Evolutionary conservation across 1,139 yeast species (phyloP).

Genomic region (Keqinozyma sinolaborantium): DNA sequence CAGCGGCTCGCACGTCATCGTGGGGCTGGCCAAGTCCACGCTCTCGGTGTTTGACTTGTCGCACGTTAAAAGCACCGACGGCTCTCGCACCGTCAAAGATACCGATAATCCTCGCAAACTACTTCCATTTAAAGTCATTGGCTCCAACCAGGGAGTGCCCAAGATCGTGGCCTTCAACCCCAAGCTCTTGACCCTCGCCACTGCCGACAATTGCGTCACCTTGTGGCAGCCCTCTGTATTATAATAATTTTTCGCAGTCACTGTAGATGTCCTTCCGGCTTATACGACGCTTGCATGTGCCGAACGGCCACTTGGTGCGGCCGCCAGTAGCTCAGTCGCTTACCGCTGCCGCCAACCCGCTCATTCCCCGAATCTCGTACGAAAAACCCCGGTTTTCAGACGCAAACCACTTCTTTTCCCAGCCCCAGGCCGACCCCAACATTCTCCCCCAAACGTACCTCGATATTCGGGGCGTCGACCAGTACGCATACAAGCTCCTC

Average conservation of each 20-base stretch:
- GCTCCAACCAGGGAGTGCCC: slow-evolving; percentile 41
- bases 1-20: slow-evolving; percentile 71
- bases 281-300: background rate
- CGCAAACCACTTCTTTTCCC: background rate
- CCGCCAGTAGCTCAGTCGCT: too few species aligned
- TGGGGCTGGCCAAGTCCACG: slow-evolving; percentile 57
- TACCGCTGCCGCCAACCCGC: too few species aligned
- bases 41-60: slow-evolving; percentile 64
- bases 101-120: slow-evolving; percentile 19
- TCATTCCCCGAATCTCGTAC: too few species aligned
- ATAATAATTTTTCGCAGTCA: background rate
- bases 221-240: slow-evolving; percentile 33
- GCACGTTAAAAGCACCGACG: slow-evolving; percentile 27
- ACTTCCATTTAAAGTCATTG: slow-evolving; percentile 21
- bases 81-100: slow-evolving; percentile 11
- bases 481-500: slow-evolving; percentile 16
- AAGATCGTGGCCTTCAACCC: slow-evolving; percentile 76
- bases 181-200: slow-evolving; percentile 67
- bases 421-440: background rate
- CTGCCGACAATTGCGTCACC: slow-evolving; percentile 63
- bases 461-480: slow-evolving; percentile 39
- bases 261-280: background rate
- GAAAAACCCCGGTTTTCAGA: background rate
- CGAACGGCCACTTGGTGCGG: too few species aligned
- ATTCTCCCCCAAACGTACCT: background rate